phyloP scores from a whole-genome alignment of 1,139 yeast species.

The Suhomyces choctaworum region DNA sequence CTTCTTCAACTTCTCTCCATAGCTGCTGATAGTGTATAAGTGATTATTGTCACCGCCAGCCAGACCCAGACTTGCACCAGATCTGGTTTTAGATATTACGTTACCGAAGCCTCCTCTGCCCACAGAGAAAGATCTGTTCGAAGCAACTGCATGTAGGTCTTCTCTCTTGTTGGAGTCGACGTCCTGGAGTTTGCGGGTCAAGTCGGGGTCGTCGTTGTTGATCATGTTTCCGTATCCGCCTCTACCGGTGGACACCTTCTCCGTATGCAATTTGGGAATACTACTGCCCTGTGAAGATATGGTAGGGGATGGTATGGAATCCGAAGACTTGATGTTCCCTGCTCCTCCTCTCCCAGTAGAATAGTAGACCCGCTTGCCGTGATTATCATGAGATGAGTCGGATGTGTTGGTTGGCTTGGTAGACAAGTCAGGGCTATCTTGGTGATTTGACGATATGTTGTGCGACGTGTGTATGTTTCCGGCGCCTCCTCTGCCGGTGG shows the following conservation, averaged over 20 bases:
- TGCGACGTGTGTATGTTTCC: conserved; percentile 26
- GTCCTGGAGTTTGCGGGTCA: conserved; percentile 68
- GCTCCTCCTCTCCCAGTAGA: conserved; percentile 86
- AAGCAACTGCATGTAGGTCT: conserved; percentile 39
- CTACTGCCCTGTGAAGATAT: conserved; percentile 61
- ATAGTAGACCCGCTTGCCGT: conserved; percentile 40
- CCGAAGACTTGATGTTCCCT: conserved; percentile 60
- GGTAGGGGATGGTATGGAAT: conserved; percentile 51
- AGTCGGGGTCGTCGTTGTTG: conserved; percentile 58
- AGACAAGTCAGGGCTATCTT: neutral
- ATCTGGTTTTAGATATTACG: conserved; percentile 29
- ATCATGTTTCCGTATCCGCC: conserved; percentile 85
- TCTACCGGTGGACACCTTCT: conserved; percentile 70
- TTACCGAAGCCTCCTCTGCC: conserved; percentile 56
- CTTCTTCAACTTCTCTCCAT: conserved; percentile 16
- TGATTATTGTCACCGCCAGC: conserved; percentile 10
- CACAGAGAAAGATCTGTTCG: conserved; percentile 41
- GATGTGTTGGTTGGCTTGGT: conserved; percentile 9
- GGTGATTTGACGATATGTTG: conserved; percentile 1
- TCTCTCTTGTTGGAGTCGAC: conserved; percentile 46
- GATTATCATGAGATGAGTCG: conserved; percentile 7
- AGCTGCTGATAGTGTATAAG: conserved; percentile 20
- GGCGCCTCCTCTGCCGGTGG: conserved; percentile 30
- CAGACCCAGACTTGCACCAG: conserved; percentile 9
- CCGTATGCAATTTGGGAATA: conserved; percentile 60